Base-by-base conservation (phyloP, 176 grass and related monocot genomes). In the Carex parvula region DNA sequence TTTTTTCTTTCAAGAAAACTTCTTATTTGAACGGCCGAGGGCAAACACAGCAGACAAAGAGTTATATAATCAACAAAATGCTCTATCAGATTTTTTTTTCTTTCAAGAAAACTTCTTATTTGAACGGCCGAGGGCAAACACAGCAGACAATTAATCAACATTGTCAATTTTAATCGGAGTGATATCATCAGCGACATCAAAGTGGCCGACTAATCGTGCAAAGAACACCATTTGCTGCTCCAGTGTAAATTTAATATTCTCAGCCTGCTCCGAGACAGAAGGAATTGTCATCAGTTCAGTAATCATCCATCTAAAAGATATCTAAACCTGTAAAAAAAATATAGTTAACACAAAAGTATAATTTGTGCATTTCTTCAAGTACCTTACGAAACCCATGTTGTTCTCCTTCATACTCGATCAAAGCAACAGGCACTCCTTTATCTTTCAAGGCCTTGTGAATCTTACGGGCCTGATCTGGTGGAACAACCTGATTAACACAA, bases 391-490 rank as follows among this genome's bases (percentile, higher is more conserved):
- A 98, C 3, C 95, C 91, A 62, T 95, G 92, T 20, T 98, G 95
- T 70, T 93, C 95, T 30, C 95, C 95, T 89, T 98, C 92, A 20
- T 98, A 98, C 87, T 98, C 95, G 9, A 98, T 89, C 85, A 98
- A 91, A 64, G 89, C 92, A 91, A 98, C 95, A 62, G 95, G 91
- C 83, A 98, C 60, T 22, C 92, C 95, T 54, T 73, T 95, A 29
- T 92, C 95, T 88, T 93, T 98, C 58, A 98, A 80, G 41, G 95
- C 95, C 64, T 84, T 88, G 72, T 98, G 89, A 67, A 98, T 93
- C 80, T 90, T 93, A 10, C 88, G 87, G 55, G 95, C 92, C 42
- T 98, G 95, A 79, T 90, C 80, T 65, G 91, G 95, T 63, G 95
- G 92, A 37, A 98, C 92, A 3, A 98, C 79, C 92, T 98, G 86